Base-by-base conservation (phyloP, 2,329 filamentous ascomycete genomes). In the Fusarium sp. region DNA sequence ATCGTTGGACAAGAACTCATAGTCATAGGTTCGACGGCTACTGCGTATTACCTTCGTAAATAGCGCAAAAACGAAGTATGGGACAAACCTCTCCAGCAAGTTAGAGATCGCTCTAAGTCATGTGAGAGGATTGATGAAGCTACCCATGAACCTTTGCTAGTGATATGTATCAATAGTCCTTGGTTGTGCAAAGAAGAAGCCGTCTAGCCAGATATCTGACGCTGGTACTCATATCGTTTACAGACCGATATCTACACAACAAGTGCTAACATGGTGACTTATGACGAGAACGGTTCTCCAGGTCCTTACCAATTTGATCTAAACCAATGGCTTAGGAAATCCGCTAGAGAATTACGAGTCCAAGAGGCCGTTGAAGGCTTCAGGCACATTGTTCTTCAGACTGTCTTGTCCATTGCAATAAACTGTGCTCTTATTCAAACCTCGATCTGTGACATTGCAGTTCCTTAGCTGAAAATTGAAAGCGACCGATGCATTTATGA, bases 271-370 rank as follows among this genome's bases (percentile, higher is more conserved):
- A 27, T 21, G 23, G 18, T 27, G 35, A 27, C 33, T 21, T 14
- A 52, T 3, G 18, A n/a, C 7, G 7, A 25, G 23, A 12, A 52
- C 2, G 12, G 10, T 4, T 52, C 21, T 12, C 12, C 33, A 23
- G 23, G 21, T 25, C 23, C 18, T 37, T 52, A 4, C 49, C 31
- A 4, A 16, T 37, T 37, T 21, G 23, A 27, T 27, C 33, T 11
- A 21, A 37, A 16, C 11, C 25, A 3, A 9, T 6, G 2, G 11
- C 16, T 5, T 19, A 44, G 4, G 3, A 23, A 23, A 5, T 19
- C 4, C 7, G 7, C 11, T 2, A 23, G 3, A 10, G 7, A 23
- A n/a, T n/a, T n/a, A n/a, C n/a, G n/a, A n/a, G n/a, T n/a, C n/a
- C n/a, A n/a, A n/a, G n/a, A n/a, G n/a, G n/a, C n/a, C n/a, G n/a